Base-by-base conservation (phyloP, 495 filamentous ascomycete genomes). In the Penicillium samsonianum region DNA sequence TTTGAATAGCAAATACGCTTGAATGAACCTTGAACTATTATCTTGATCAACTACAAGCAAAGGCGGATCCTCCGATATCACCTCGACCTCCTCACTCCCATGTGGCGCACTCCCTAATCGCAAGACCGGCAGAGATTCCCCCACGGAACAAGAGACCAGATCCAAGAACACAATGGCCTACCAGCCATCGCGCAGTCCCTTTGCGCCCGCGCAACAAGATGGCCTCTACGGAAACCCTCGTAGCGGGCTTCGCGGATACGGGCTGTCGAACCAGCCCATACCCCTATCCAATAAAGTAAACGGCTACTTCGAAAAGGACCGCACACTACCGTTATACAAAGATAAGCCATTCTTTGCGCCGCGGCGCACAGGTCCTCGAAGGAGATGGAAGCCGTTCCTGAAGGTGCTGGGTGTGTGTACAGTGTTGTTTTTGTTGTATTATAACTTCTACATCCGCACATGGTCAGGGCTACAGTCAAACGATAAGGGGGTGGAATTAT, bases 321-420 rank as follows among this genome's bases (percentile, higher is more conserved):
- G 80, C 50, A 80, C 85, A 31, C 77, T 99, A 23, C 94, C 94
- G 38, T 89, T 98, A 87, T 99, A 99, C 74, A 99, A 99, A 78
- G 94, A 99, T 73, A 99, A 99, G 67, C 94, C 94, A 23, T 95
- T 91, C 68, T 80, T 78, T 41, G 63, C 70, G 30, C 76, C 77
- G 9, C 71, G 73, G 50, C 75, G 77, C 37, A 78, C 75, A 8
- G 74, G 72, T 16, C 73, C 74, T 14, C 62, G 70, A 33, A 59
- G 57, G 33, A 53, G 70, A 40, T 68, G 72, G 60, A 67, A 62
- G 37, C 66, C 58, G 16, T 45, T 73, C 2, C 49, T 71, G 5
- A 42, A 48, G 14, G n/a, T 69, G 6, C 25, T 69, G 9, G 64
- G 59, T 17, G 26, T 70, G 14, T 66, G 73, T 50, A 84, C 50